Evolutionary conservation across 768 basidiomycete genomes (phyloP), one percentile per base, ranked within the genome.

Genomic region (Rhizopogon vesiculosus): DNA sequence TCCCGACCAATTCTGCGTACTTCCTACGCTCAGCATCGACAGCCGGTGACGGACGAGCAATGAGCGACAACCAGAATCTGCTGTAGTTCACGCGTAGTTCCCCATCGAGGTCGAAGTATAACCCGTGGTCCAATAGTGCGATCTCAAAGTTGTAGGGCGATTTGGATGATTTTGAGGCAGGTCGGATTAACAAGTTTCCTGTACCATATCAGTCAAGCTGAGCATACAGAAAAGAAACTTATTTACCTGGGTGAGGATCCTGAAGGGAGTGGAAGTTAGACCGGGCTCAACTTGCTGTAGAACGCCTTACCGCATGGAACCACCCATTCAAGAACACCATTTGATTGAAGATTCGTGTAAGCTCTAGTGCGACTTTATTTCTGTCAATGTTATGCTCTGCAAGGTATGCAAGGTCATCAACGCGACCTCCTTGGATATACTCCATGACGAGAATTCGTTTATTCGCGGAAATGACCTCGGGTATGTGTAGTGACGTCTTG

Each of bases 311-410:
- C 41, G 85, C 87, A 73, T 88, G 87, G 68, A 90, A 90, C 83
- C 87, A 93, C 16, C 95, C 95, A 67, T 96, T 91, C 42, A 97
- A 68, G 65, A 98, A 96, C 10, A 98, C 92, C 97, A 98, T 98
- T 65, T 84, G 86, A 49, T 83, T 89, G 66, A 98, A 98, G 64
- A 99, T 96, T 60, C 88, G 75, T 3, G 89, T 85, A 19, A 99
- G 78, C 70, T 98, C 94, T 53, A 96, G 74, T 1, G 93, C 86
- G 43, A 99, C 95, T 67, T 87, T 88, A 66, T 98, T 99, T 52
- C 96, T 79, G 70, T 99, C 93, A 59, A 99, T 98, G 44, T 82
- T 78, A 58, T 90, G 78, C 39, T 84, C 75, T 22, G 88, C 86
- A 13, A 99, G 79, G 67, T 92, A 99, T 39, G 77, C 77, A 52